A percentile compares a stretch with the other conserved stretches of the same genome.
Evolutionary conservation across 768 basidiomycete genomes (phyloP).

Genomic region (Collybiopsis luxurians): DNA sequence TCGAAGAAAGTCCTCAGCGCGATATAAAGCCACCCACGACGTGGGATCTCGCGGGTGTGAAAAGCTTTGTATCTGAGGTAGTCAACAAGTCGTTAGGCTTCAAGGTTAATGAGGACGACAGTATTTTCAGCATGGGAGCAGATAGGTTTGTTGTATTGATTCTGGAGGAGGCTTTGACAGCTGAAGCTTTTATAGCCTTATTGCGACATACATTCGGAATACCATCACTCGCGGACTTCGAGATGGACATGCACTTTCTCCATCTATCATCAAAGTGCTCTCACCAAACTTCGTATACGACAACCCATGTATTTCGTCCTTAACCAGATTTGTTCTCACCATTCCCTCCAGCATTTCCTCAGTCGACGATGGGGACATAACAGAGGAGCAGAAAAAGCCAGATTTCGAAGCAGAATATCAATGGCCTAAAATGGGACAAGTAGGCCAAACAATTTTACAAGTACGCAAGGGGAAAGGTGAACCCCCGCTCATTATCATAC

Average conservation of each 20-base stretch:
- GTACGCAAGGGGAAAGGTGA: constrained; percentile 6
- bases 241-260: neutral
- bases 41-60: constrained; percentile 17
- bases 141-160: neutral
- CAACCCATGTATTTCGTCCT: neutral
- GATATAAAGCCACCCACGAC: constrained; percentile 21
- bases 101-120: neutral
- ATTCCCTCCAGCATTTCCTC: neutral
- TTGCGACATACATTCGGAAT: constrained; percentile 5
- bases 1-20: constrained; percentile 28
- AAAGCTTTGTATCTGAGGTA: neutral
- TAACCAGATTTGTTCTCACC: neutral
- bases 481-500: constrained; percentile 7
- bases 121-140: constrained; percentile 1
- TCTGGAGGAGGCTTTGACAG: too few relatives aligned
- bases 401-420: neutral
- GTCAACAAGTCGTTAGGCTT: neutral
- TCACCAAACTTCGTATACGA: constrained; percentile 4
- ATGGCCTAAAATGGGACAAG: neutral
- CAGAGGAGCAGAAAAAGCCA: neutral
- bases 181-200: neutral
- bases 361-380: neutral
- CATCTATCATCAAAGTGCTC: neutral
- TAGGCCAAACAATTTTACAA: constrained; percentile 3
- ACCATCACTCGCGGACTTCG: neutral